Percentiles rank a stretch among this genome's conserved stretches.
Conservation (phyloP, 306 rosid species). For the Prunus padus region DNA sequence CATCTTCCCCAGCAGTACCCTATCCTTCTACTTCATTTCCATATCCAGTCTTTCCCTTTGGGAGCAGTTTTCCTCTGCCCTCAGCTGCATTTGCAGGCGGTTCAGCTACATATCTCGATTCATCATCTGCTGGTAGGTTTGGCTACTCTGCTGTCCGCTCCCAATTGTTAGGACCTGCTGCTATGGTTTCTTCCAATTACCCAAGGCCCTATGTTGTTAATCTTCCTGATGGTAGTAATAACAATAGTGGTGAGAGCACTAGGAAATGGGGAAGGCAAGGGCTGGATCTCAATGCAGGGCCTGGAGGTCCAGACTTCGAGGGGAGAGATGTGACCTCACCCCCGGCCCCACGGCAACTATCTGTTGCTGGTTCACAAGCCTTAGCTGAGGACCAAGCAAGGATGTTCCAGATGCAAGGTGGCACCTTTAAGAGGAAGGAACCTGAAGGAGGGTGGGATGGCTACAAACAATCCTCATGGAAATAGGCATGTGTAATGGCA, state of each 20-base stretch:
- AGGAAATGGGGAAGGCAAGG: slow-evolving; percentile 68
- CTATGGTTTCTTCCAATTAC: slow-evolving; percentile 52
- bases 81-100: slow-evolving; percentile 52
- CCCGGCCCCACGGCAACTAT: slow-evolving; percentile 46
- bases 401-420: slow-evolving; percentile 49
- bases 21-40: slow-evolving; percentile 53
- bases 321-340: slow-evolving; percentile 55
- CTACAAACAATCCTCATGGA: slow-evolving; percentile 63
- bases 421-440: slow-evolving; percentile 67
- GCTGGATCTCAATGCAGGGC: slow-evolving; percentile 76
- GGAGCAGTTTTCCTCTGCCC: slow-evolving; percentile 52
- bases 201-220: slow-evolving; percentile 58
- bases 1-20: slow-evolving; percentile 62
- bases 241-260: slow-evolving; percentile 44
- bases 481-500: slow-evolving; percentile 27
- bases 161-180: slow-evolving; percentile 56
- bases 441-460: slow-evolving; percentile 75
- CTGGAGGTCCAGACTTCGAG: slow-evolving; percentile 57
- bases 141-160: slow-evolving; percentile 57
- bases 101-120: slow-evolving; percentile 49
- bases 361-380: slow-evolving; percentile 62
- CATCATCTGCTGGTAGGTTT: slow-evolving; percentile 57
- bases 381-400: slow-evolving; percentile 52
- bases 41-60: slow-evolving; percentile 65
- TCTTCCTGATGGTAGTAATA: slow-evolving; percentile 51